phyloP scores from a whole-genome alignment of 75 land plant genomes.

The Ceratopteris richardii region DNA sequence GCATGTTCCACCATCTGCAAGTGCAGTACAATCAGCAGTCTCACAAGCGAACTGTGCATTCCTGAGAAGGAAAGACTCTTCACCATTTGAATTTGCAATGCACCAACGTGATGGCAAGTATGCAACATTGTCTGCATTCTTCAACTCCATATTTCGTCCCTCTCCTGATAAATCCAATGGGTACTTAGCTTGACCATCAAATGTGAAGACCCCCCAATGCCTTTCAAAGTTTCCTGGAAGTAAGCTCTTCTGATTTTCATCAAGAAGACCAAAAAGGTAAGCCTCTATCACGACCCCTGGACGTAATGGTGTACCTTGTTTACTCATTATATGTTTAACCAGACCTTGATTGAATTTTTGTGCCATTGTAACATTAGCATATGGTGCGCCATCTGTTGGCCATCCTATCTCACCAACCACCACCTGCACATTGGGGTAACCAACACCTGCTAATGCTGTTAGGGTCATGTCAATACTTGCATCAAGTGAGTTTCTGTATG shows the following conservation, averaged over 20 bases:
- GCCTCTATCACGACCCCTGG: conserved; percentile 36
- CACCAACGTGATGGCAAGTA: conserved; percentile 82
- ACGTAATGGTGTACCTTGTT: conserved; percentile 58
- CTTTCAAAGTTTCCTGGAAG: conserved; percentile 61
- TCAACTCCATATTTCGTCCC: conserved; percentile 29
- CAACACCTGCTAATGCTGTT: conserved; percentile 37
- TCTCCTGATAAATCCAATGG: conserved; percentile 48
- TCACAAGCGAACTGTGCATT: conserved; percentile 68
- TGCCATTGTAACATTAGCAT: conserved; percentile 52
- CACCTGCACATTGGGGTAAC: conserved; percentile 46
- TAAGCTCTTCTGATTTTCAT: conserved; percentile 67
- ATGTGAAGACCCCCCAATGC: conserved; percentile 85
- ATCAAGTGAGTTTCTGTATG: conserved; percentile 61
- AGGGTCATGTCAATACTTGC: conserved; percentile 53
- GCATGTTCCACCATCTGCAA: conserved; percentile 65
- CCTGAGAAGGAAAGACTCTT: conserved; percentile 32
- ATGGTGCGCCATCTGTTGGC: conserved; percentile 78
- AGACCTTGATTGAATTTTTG: conserved; percentile 51
- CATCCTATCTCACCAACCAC: conserved; percentile 76
- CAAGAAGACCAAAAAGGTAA: conserved; percentile 56
- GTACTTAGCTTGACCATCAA: conserved; percentile 86
- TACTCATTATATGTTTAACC: conserved; percentile 43
- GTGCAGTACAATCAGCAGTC: conserved; percentile 59
- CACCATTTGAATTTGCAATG: conserved; percentile 47
- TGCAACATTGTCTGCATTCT: conserved; percentile 48